Evolutionary conservation across 1,139 yeast genomes (phyloP).

Genomic region (Hansenula anomala): DNA sequence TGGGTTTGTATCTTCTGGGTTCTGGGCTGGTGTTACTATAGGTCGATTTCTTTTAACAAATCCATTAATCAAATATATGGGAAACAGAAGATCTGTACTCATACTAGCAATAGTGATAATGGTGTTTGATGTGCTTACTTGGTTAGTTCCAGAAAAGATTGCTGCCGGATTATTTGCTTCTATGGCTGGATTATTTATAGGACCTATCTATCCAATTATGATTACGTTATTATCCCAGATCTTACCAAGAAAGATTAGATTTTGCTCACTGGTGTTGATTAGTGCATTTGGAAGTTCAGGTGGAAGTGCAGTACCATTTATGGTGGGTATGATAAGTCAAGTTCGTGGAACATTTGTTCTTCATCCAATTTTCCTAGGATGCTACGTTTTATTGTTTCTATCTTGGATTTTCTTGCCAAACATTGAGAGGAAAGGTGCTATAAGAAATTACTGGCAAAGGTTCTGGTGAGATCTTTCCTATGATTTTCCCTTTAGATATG

Average conservation of each 20-base stretch:
- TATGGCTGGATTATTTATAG: slow-evolving; percentile 44
- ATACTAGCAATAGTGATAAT: slow-evolving; percentile 32
- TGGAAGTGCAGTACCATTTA: slow-evolving; percentile 54
- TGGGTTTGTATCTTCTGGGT: slow-evolving; percentile 68
- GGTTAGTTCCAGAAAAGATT: slow-evolving; percentile 39
- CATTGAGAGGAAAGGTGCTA: slow-evolving; percentile 23
- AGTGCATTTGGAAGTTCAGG: slow-evolving; percentile 61
- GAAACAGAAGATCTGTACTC: slow-evolving; percentile 44
- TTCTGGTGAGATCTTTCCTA: too few species aligned
- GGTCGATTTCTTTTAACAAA: slow-evolving; percentile 43
- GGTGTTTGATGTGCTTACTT: slow-evolving; percentile 35
- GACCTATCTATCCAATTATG: slow-evolving; percentile 56
- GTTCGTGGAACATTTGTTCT: slow-evolving; percentile 47
- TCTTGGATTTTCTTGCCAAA: slow-evolving; percentile 47
- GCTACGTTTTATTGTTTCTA: slow-evolving; percentile 33
- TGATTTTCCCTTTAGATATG: too few species aligned
- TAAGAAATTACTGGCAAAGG: slow-evolving; percentile 17
- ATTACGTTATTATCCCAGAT: slow-evolving; percentile 42
- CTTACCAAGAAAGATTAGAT: slow-evolving; percentile 51
- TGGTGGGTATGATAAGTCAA: slow-evolving; percentile 51
- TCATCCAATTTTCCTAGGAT: slow-evolving; percentile 45
- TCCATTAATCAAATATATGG: slow-evolving; percentile 31
- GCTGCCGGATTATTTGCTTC: slow-evolving; percentile 45
- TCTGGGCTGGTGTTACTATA: slow-evolving; percentile 65
- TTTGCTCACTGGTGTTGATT: slow-evolving; percentile 46